These are phyloP conservation scores for Leccinum broughii DNA, from an alignment of 768 basidiomycete genomes.

Conservation along the genomic window DNA sequence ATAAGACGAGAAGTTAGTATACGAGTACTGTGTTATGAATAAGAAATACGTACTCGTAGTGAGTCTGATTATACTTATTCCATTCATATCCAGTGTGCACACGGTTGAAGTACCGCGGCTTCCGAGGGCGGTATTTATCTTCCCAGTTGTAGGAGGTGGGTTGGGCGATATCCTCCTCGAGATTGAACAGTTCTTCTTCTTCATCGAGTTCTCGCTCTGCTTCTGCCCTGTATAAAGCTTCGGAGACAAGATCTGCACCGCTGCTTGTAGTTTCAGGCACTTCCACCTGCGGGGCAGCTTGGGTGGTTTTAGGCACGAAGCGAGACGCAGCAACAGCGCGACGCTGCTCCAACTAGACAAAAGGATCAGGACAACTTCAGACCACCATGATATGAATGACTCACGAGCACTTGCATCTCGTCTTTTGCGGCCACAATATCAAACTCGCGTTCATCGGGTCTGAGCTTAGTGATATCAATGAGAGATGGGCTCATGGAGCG, in stretches of 20 bases:
- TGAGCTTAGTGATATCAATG: slow-evolving; percentile 68
- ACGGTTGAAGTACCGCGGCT: slow-evolving; percentile 97
- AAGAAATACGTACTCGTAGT: slow-evolving; percentile 75
- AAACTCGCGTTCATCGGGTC: slow-evolving; percentile 77
- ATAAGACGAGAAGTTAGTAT: slow-evolving; percentile 17
- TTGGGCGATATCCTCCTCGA: slow-evolving; percentile 84
- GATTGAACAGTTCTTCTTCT: slow-evolving; percentile 93
- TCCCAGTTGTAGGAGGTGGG: slow-evolving; percentile 95
- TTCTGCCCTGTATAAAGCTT: slow-evolving; percentile 88
- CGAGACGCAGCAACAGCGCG: slow-evolving; percentile 80
- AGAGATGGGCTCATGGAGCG: slow-evolving; percentile 84
- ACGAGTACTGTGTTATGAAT: background rate
- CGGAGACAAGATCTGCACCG: slow-evolving; percentile 78
- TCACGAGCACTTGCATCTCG: slow-evolving; percentile 63
- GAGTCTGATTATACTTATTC: slow-evolving; percentile 99
- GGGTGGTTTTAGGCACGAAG: slow-evolving; percentile 78
- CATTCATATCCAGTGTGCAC: slow-evolving; percentile 99
- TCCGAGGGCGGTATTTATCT: slow-evolving; percentile 96
- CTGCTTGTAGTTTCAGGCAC: slow-evolving; percentile 60
- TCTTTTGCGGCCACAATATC: slow-evolving; percentile 72
- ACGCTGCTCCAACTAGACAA: slow-evolving; percentile 64
- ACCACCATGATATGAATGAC: slow-evolving; percentile 25
- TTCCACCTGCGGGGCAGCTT: slow-evolving; percentile 57
- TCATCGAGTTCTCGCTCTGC: slow-evolving; percentile 93
- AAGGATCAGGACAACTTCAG: slow-evolving; percentile 7